These are phyloP conservation scores for Plasmodium coatneyi DNA, from an alignment of 169 alveolate species.

Conservation along the genomic window DNA sequence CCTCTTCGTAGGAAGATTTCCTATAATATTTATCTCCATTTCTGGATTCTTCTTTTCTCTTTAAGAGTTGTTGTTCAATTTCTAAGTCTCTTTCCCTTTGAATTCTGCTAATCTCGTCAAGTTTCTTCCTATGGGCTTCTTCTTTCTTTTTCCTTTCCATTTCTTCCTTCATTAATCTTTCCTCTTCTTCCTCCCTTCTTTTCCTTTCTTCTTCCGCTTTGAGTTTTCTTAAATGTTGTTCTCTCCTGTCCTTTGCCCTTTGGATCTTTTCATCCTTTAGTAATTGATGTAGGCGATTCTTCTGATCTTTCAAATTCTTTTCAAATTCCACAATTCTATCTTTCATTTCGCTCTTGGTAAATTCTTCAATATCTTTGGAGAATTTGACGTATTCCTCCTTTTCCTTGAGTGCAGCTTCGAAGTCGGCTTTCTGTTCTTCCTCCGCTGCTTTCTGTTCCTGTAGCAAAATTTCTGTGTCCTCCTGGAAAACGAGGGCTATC, in stretches of 20 bases:
- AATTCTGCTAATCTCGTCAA: slow-evolving; percentile 72
- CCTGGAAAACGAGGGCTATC: slow-evolving; percentile 79
- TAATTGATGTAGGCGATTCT: slow-evolving; percentile 42
- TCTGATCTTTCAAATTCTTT: slow-evolving; percentile 73
- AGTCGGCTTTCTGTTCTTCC: slow-evolving; percentile 81
- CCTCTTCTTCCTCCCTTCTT: slow-evolving; percentile 87
- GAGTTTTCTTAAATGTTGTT: slow-evolving; percentile 78
- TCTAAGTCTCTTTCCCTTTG: slow-evolving; percentile 81
- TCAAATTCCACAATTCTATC: slow-evolving; percentile 77
- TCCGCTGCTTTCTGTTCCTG: slow-evolving; percentile 82
- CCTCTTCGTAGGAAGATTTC: slow-evolving; percentile 58
- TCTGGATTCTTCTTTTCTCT: slow-evolving; percentile 43
- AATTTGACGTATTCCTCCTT: slow-evolving; percentile 80
- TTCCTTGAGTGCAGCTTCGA: slow-evolving; percentile 77
- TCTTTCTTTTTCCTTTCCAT: slow-evolving; percentile 78
- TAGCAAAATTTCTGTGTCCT: slow-evolving; percentile 79
- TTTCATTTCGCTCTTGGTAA: slow-evolving; percentile 76
- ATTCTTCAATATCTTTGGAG: slow-evolving; percentile 78
- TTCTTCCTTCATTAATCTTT: slow-evolving; percentile 80
- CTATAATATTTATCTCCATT: slow-evolving; percentile 29
- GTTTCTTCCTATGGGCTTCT: slow-evolving; percentile 78
- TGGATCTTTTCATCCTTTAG: slow-evolving; percentile 83
- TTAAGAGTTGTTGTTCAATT: slow-evolving; percentile 75
- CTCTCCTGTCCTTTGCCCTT: slow-evolving; percentile 85
- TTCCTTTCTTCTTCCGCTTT: slow-evolving; percentile 84